phyloP scores from a whole-genome alignment of 83 land plant species.

The Diphasiastrum complanatum region DNA sequence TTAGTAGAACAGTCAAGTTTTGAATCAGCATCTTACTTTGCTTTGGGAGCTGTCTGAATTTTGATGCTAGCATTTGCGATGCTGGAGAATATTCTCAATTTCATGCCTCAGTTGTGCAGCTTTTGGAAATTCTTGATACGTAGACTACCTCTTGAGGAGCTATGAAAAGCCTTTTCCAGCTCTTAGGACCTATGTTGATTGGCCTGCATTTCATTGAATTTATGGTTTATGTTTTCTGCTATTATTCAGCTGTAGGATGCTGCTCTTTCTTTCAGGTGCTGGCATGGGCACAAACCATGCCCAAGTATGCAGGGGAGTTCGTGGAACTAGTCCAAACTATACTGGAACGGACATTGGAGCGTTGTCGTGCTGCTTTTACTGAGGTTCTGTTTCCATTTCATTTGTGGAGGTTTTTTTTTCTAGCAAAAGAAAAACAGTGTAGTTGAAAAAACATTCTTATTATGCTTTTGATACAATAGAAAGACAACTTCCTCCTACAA shows the following conservation, averaged over 20 bases:
- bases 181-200: not conserved
- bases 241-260: not conserved
- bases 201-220: not conserved
- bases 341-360: slow-evolving; percentile 85
- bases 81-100: too few species aligned
- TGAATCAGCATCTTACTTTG: too few species aligned
- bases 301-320: slow-evolving; percentile 89
- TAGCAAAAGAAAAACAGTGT: not conserved
- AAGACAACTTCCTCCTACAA: too few species aligned
- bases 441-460: too few species aligned
- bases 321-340: slow-evolving; percentile 93
- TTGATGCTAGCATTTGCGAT: too few species aligned
- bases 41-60: too few species aligned
- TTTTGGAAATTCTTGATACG: too few species aligned
- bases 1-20: too few species aligned
- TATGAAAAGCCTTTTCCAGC: too few species aligned
- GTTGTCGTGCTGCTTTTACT: slow-evolving; percentile 93
- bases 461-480: too few species aligned
- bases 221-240: slow-evolving; percentile 1
- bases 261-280: slow-evolving; percentile 43
- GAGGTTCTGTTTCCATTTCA: slow-evolving; percentile 67
- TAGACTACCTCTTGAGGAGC: too few species aligned
- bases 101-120: too few species aligned
- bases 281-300: slow-evolving; percentile 99
- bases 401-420: not conserved